Base-by-base conservation (phyloP, 768 basidiomycete species). In the Mycena vitilis region DNA sequence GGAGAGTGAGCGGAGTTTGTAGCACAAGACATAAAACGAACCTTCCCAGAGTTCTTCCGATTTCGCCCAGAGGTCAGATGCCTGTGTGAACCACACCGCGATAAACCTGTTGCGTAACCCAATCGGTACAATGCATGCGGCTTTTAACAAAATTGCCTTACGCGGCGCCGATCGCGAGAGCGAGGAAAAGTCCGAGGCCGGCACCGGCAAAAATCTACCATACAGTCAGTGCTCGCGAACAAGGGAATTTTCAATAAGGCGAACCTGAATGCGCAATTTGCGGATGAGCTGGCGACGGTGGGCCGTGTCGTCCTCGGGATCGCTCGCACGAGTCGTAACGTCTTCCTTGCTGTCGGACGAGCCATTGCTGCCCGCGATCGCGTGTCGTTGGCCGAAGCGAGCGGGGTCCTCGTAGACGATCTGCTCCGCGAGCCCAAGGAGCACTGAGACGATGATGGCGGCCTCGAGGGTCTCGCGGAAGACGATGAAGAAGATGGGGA, bases 31-130 rank as follows among this genome's bases (percentile, higher is more conserved):
- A 49, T 56, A 51, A 8, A 5, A 84, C 75, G 76, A 71, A 86
- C 96, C 97, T 85, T 99, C 97, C 97, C 97, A 98, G 65, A 96
- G 80, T 62, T 89, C 86, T 80, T 99, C 97, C 8, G 95, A 88
- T 75, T 89, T 89, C 47, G 85, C 77, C 93, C 95, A 98, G 20
- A 99, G 85, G 77, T 98, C 83, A 23, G 86, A 85, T 0, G 96
- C 91, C 74, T 93, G 89, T 37, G 95, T 98, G 81, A 97, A 98
- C 92, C 95, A 99, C 48, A 98, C 87, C 9, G 93, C 95, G 69
- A 98, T 92, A 80, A 97, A 98, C 5, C 61, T 49, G 47, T 30
- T 11, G 6, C 48, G 56, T 37, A 60, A 65, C 45, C 36, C 30
- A 37, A 34, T n/a, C 54, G 58, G n/a, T 9, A 13, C 23, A 0